Evolutionary conservation across 352 stramenopile genomes (phyloP).

Genomic region (Pythium dissimile): DNA sequence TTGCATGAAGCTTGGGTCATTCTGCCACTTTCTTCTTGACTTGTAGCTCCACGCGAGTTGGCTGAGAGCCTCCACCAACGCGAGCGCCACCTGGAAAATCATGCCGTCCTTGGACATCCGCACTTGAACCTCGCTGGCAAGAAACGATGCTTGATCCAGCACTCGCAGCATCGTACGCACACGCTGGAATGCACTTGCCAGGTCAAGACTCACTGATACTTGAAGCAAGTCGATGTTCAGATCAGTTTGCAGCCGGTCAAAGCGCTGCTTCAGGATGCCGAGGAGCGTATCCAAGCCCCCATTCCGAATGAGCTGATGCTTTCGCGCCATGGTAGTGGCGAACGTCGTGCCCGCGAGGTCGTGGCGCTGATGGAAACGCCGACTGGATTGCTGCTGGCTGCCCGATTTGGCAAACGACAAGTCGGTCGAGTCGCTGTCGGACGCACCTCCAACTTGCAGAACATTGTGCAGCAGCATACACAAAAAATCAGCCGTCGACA

Average conservation of each 20-base stretch:
- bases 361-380: not conserved
- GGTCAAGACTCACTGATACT: conserved; percentile 14
- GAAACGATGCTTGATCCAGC: conserved; percentile 67
- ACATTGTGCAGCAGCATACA: conserved; percentile 40
- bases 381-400: not conserved
- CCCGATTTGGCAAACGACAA: not conserved
- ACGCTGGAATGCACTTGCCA: conserved; percentile 28
- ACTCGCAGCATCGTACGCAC: conserved; percentile 46
- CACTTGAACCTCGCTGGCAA: conserved; percentile 41
- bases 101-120: conserved; percentile 33
- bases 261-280: conserved; percentile 8
- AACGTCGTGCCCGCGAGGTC: conserved; percentile 28
- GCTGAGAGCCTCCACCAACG: conserved; percentile 34
- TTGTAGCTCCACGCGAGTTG: conserved; percentile 30
- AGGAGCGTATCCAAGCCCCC: conserved; percentile 32
- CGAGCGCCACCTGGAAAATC: conserved; percentile 39
- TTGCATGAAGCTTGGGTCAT: conserved; percentile 25
- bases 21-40: conserved; percentile 22
- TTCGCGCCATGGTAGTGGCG: conserved; percentile 25
- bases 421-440: not conserved
- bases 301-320: conserved; percentile 40
- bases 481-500: conserved; percentile 30
- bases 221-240: not conserved
- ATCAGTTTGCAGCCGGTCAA: conserved; percentile 4
- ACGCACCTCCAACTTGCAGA: conserved; percentile 33